Conservation (phyloP, 1,284 basidiomycete species). For the Jaminaea rosea region DNA sequence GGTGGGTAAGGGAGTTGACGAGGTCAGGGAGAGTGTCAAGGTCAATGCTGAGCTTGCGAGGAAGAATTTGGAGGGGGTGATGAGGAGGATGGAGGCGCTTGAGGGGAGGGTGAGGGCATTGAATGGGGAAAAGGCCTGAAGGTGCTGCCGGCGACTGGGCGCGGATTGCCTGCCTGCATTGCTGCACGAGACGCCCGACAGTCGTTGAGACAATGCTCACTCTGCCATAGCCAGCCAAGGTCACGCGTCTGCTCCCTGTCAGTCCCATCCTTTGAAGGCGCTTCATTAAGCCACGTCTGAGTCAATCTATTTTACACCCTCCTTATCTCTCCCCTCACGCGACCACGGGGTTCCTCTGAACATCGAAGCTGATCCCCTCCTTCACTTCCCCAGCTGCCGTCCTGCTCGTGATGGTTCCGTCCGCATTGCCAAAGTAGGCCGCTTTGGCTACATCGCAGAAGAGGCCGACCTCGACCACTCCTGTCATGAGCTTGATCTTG, state of each 20-base stretch:
- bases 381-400: conserved; percentile 25
- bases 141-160: too few relatives aligned
- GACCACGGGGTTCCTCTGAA: not conserved
- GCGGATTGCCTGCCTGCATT: too few relatives aligned
- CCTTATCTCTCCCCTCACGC: conserved; percentile 56
- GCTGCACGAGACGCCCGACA: too few relatives aligned
- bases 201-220: too few relatives aligned
- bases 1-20: not conserved
- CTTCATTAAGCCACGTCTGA: too few relatives aligned
- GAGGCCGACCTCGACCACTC: conserved; percentile 91
- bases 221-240: too few relatives aligned
- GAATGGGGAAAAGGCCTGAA: too few relatives aligned
- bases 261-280: too few relatives aligned
- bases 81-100: conserved; percentile 59
- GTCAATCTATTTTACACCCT: conserved; percentile 11
- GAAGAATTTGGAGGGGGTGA: not conserved
- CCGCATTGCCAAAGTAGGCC: conserved; percentile 83
- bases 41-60: not conserved
- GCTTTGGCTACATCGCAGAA: conserved; percentile 86
- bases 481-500: conserved; percentile 55
- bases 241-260: too few relatives aligned
- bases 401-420: conserved; percentile 37
- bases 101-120: conserved; percentile 57
- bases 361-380: conserved; percentile 17
- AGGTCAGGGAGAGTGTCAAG: not conserved